A percentile compares a stretch with the other conserved stretches of the same genome.
Conservation (phyloP, 1,284 basidiomycete genomes). For the Leucocoprinus gongylophorus region DNA sequence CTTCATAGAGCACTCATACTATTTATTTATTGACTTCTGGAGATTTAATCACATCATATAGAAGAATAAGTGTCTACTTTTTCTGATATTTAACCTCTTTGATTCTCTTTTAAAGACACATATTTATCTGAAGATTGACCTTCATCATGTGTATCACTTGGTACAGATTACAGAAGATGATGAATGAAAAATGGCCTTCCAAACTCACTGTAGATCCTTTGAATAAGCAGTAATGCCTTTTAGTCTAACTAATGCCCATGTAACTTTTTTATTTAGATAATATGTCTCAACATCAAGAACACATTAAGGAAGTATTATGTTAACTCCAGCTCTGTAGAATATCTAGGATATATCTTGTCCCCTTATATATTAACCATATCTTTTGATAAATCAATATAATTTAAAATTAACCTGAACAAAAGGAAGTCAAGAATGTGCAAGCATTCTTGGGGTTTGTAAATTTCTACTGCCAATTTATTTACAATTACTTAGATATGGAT, state of each 20-base stretch:
- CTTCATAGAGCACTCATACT: background rate
- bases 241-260: conserved; percentile 22
- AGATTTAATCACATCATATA: no score
- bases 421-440: no score
- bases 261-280: background rate
- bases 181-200: conserved; percentile 32
- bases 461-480: no score
- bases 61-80: no score
- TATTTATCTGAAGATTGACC: conserved; percentile 11
- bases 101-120: background rate
- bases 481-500: no score
- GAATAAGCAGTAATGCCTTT: conserved; percentile 34
- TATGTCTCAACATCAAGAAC: background rate
- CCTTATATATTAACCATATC: conserved; percentile 10
- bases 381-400: conserved; percentile 22
- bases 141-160: conserved; percentile 19
- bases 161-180: conserved; percentile 29
- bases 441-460: no score
- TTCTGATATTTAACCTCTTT: conserved; percentile 1
- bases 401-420: conserved; percentile 17
- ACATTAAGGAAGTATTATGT: background rate
- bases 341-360: conserved; percentile 14
- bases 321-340: background rate
- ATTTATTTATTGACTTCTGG: background rate
- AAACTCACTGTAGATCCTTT: conserved; percentile 27